Base-by-base conservation (phyloP, 2,329 filamentous ascomycete species). In the Colletotrichum endophyticum region DNA sequence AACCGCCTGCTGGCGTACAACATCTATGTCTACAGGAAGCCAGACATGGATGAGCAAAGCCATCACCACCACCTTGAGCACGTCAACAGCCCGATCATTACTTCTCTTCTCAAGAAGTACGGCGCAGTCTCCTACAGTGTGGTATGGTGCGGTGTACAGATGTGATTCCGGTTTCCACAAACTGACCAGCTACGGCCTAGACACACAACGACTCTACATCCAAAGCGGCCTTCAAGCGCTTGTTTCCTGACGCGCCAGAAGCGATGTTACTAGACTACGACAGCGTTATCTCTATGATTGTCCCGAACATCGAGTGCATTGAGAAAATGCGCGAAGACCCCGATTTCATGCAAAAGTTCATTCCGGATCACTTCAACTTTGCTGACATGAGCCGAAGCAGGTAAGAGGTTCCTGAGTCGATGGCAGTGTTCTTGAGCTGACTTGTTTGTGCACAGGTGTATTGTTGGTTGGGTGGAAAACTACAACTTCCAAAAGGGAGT, bases 281-380 rank as follows among this genome's bases (percentile, higher is more conserved):
- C 15, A 59, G 22, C 3, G 49, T 72, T 0, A 67, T 72, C 49
- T 72, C 70, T 2, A 72, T 72, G 16, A 68, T 72, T 8, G 70
- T 68, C 3, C 70, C 70, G 2, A 12, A 34, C 11, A 49, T 72
- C 1, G 49, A 16, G 22, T 68, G 70, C n/a, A 72, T 72, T 27
- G 63, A 68, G 22, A 49, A 68, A 9, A 72, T 72, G 70, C 70
- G 70, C 15, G n/a, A 68, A 11, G 70, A 72, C 4, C 32, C 70
- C n/a, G 70, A 72, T 11, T 71, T 72, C 27, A 16, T 61, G 12
- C 8, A 19, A 2, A 68, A 61, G 8, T 72, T 72, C 49, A 72
- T 72, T 8, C 70, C 70, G 1, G 70, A 72, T 19, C 70, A 72
- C 8, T 72, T 72, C 62, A 72, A 72, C 15, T 72, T 72, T 25